Evolutionary conservation across 129 eudicot species (phyloP), one percentile per base, ranked within the genome.

Genomic region (Deinandra increscens): DNA sequence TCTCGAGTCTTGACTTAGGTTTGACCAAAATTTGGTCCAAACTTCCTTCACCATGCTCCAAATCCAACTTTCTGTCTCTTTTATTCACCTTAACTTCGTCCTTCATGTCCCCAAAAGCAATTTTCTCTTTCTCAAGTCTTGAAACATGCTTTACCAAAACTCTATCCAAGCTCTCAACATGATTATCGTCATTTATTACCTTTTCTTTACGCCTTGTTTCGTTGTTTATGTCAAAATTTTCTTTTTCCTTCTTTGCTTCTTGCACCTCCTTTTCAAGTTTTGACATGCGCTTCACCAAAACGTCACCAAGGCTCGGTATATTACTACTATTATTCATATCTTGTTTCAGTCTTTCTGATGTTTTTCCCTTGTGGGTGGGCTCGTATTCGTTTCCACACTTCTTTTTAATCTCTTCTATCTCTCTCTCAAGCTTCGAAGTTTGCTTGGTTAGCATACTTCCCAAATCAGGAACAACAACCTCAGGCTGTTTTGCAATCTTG

Each of bases 141-240:
- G 97, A 91, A 7, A 84, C 86, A 73, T 80, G 97, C 75, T 86
- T 91, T 15, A 91, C 91, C 41, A 91, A 72, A 74, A 88, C 80
- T 38, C 74, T 84, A 63, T 91, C 97, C 76, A 91, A 75, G 31
- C 83, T 62, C 74, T 84, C 97, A 55, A 56, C 66, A 33, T 38
- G 42, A 9, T 29, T 60, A 11, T 60, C 48, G 23, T 6, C 68
- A 26, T 39, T 42, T 13, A 17, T 6, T n/a, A 20, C 72, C 54
- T 69, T 78, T 58, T 33, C 78, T 67, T 66, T 62, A 29, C 45
- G 6, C 56, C 60, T 38, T 66, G 41, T 81, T 29, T 55, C 78
- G 62, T 71, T 76, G 79, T 92, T 88, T 31, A 29, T 50, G 75
- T 92, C 79, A 33, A 84, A 56, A 53, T 92, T 92, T 79, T 88